Conservation (phyloP, 495 filamentous ascomycete species). For the Podospora pseudocomata region DNA sequence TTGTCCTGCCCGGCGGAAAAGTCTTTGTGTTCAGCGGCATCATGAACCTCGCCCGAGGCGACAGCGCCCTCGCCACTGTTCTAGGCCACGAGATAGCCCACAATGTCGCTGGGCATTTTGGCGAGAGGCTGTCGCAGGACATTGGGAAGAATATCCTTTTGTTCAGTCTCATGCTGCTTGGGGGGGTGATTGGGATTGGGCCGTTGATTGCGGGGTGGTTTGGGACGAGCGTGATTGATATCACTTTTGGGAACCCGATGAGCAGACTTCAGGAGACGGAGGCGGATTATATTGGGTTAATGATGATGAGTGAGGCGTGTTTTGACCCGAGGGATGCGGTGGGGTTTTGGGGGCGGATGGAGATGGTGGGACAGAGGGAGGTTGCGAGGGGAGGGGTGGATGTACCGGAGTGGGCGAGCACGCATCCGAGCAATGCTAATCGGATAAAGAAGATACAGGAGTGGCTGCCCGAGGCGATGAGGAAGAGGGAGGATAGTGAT, state of each 20-base stretch:
- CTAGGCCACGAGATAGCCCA: constrained; percentile 95
- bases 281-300: constrained; percentile 86
- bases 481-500: constrained; percentile 51
- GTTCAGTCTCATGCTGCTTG: constrained; percentile 46
- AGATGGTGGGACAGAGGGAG: constrained; percentile 33
- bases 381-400: constrained; percentile 45
- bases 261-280: constrained; percentile 61
- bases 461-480: constrained; percentile 59
- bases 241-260: constrained; percentile 66
- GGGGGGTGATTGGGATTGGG: constrained; percentile 50
- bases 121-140: constrained; percentile 66
- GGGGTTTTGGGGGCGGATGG: constrained; percentile 74
- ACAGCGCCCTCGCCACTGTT: constrained; percentile 78
- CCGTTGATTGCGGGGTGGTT: constrained; percentile 36
- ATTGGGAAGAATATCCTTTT: constrained; percentile 55
- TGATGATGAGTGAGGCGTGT: constrained; percentile 56
- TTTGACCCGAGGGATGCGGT: constrained; percentile 75
- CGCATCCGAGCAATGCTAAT: constrained; percentile 73
- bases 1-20: constrained; percentile 89
- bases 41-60: constrained; percentile 63
- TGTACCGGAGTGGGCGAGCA: constrained; percentile 76
- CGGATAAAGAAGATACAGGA: constrained; percentile 66
- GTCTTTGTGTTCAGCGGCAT: constrained; percentile 91
- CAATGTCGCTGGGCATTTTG: constrained; percentile 74
- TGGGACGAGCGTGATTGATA: constrained; percentile 50